Evolutionary conservation across 1,284 basidiomycete species (phyloP).

Genomic region (Apiotrichum gracile): DNA sequence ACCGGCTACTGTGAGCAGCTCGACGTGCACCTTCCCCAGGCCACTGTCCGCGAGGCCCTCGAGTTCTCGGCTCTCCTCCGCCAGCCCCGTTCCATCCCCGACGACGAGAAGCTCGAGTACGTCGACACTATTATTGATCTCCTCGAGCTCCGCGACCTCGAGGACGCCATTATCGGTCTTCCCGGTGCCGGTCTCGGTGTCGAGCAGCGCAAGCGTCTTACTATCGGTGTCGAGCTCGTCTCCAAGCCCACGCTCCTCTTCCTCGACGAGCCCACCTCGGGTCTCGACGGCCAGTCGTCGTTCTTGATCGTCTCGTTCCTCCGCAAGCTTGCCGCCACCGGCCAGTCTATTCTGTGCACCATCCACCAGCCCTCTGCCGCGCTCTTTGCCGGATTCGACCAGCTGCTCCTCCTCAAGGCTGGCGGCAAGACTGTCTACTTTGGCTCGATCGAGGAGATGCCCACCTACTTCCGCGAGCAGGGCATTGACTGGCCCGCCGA

Average conservation of each 20-base stretch:
- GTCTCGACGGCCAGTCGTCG: slow-evolving; percentile 58
- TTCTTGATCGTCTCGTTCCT: slow-evolving; percentile 56
- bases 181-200: slow-evolving; percentile 49
- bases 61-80: slow-evolving; percentile 74
- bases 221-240: slow-evolving; percentile 50
- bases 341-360: slow-evolving; percentile 49
- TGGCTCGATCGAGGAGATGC: slow-evolving; percentile 51
- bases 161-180: slow-evolving; percentile 51
- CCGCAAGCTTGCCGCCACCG: slow-evolving; percentile 52
- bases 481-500: slow-evolving; percentile 43
- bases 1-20: slow-evolving; percentile 49
- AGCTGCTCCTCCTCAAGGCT: slow-evolving; percentile 53
- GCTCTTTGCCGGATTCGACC: slow-evolving; percentile 65
- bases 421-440: slow-evolving; percentile 55
- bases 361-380: slow-evolving; percentile 59
- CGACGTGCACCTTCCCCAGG: slow-evolving; percentile 37
- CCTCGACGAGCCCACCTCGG: slow-evolving; percentile 52
- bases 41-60: slow-evolving; percentile 68
- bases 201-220: slow-evolving; percentile 51
- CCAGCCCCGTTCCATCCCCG: slow-evolving; percentile 61
- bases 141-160: slow-evolving; percentile 51
- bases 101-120: slow-evolving; percentile 53
- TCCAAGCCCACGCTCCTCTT: slow-evolving; percentile 43
- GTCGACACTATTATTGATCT: slow-evolving; percentile 53
- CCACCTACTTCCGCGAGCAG: slow-evolving; percentile 49